Conservation (phyloP, 257 asterid species). For the Nicotiana tabacum region DNA sequence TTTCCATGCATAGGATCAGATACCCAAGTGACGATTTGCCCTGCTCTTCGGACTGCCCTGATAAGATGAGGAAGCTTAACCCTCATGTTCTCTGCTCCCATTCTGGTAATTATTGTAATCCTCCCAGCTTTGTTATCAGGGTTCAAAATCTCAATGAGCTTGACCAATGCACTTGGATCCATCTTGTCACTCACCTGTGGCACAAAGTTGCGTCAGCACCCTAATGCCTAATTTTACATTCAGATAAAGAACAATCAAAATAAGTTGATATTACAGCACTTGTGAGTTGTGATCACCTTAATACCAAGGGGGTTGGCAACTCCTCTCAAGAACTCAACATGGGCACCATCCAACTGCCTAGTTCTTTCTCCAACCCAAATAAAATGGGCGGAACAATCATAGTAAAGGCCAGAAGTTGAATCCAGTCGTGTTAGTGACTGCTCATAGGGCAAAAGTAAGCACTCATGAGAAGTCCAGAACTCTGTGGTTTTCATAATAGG, state of each 20-base stretch:
- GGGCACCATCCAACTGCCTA: conserved; percentile 77
- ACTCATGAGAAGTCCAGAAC: conserved; percentile 84
- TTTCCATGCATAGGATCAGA: conserved; percentile 92
- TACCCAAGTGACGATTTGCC: conserved; percentile 82
- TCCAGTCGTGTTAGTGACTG: conserved; percentile 70
- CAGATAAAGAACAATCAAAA: neutral
- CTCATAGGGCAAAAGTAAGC: conserved; percentile 76
- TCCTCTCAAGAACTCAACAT: conserved; percentile 75
- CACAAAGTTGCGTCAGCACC: conserved; percentile 11
- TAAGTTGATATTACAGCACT: neutral
- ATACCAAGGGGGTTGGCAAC: conserved; percentile 76
- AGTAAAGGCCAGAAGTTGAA: conserved; percentile 70
- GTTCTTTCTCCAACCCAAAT: conserved; percentile 85
- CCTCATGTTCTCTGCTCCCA: conserved; percentile 94
- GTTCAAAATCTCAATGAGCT: conserved; percentile 71
- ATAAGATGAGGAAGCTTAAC: conserved; percentile 80
- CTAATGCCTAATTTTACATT: neutral
- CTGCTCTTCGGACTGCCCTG: conserved; percentile 78
- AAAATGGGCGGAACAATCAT: conserved; percentile 77
- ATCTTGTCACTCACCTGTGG: conserved; percentile 75
- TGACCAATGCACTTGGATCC: conserved; percentile 67
- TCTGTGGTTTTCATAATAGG: conserved; percentile 67
- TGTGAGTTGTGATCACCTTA: conserved; percentile 32
- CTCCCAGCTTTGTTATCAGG: conserved; percentile 73
- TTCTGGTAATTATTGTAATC: conserved; percentile 73